Conservation (phyloP, 805 yeast genomes). For the Zygosaccharomyces bailii region DNA sequence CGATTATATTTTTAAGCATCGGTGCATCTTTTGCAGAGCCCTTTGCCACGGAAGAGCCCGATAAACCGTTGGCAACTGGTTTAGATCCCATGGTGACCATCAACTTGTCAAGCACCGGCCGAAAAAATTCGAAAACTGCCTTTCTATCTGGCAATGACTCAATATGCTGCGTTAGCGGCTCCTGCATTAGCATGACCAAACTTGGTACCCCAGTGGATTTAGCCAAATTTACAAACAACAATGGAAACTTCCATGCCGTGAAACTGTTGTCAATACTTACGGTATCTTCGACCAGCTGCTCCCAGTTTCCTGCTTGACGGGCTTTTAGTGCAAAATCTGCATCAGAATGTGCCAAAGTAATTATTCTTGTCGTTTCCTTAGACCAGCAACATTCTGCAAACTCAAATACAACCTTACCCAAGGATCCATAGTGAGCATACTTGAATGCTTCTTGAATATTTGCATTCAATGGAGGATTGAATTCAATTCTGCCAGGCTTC, state of each 20-base stretch:
- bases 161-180: constrained; percentile 62
- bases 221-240: constrained; percentile 58
- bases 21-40: constrained; percentile 23
- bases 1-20: constrained; percentile 41
- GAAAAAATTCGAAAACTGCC: constrained; percentile 53
- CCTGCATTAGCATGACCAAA: constrained; percentile 64
- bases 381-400: constrained; percentile 64
- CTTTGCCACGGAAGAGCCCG: not conserved
- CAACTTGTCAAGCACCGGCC: constrained; percentile 43
- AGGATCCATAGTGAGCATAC: constrained; percentile 56
- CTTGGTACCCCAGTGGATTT: constrained; percentile 48
- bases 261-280: constrained; percentile 3
- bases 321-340: constrained; percentile 18
- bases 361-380: constrained; percentile 47
- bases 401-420: constrained; percentile 72
- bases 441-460: constrained; percentile 43
- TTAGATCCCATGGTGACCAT: constrained; percentile 18
- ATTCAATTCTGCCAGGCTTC: constrained; percentile 45
- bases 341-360: constrained; percentile 39
- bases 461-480: constrained; percentile 55
- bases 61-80: constrained; percentile 15
- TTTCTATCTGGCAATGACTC: constrained; percentile 47
- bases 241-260: constrained; percentile 51
- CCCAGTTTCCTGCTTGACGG: constrained; percentile 21
- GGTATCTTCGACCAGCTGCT: constrained; percentile 15